Base-by-base conservation (phyloP, 2,329 filamentous ascomycete genomes). In the Pseudogymnoascus sp. region DNA sequence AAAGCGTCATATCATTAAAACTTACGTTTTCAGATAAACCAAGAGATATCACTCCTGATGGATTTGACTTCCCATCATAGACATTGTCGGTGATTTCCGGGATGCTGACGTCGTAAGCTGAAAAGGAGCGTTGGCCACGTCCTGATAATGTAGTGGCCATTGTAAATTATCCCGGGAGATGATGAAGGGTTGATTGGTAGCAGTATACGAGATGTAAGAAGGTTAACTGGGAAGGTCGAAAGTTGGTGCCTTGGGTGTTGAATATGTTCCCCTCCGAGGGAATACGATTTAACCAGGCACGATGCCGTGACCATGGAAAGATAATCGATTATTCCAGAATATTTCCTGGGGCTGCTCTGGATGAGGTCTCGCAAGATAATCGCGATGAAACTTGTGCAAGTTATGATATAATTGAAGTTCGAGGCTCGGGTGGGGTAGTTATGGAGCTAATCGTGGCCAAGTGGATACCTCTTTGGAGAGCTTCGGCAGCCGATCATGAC, bases 21-120 rank as follows among this genome's bases (percentile, higher is more conserved):
- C 64, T 50, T 40, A 69, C 68, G 62, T 68, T 69, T 40, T 69
- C 68, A 14, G 68, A 66, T 7, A 63, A 68, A 6, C 31, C 60
- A 46, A 69, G 67, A 10, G 64, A 64, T 21, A 69, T 66, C 5
- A 69, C 61, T 18, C 68, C 68, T 18, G 60, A 56, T 14, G 67
- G 67, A 31, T 69, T 69, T 5, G 63, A 61, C 5, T 50, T 36
- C 53, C 46, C 65, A 44, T 69, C 62, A 37, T 69, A 69, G 8
- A 59, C 38, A 46, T 69, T 66, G n/a, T 62, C 42, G 12, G 21
- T 50, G 21, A 25, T n/a, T 50, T 50, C 44, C 6, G 44, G 6
- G 21, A 50, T 50, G 23, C 44, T 4, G 23, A 25, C 14, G 3
- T 28, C 6, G 23, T 50, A 50, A 6, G 44, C 44, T 28, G 44